A percentile compares a stretch with the other conserved stretches of the same genome.
Conservation (phyloP, 2,329 filamentous ascomycete species). For the Botrytis paeoniae region DNA sequence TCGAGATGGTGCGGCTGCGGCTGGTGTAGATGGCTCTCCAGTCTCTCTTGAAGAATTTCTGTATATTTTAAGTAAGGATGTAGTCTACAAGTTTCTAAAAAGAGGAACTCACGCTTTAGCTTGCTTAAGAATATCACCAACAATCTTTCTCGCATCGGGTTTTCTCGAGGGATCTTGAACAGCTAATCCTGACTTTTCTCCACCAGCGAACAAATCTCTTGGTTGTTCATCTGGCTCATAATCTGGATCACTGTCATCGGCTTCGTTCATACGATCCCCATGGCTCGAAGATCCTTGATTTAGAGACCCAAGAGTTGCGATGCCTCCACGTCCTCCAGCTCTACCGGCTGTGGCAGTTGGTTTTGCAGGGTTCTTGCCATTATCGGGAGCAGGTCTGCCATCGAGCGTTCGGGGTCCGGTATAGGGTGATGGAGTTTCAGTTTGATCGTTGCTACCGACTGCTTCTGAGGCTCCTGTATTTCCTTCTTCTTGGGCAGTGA, state of each 20-base stretch:
- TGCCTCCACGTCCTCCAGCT: slow-evolving; percentile 42
- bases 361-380: slow-evolving; percentile 13
- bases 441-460: slow-evolving; percentile 41
- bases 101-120: slow-evolving; percentile 51
- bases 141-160: slow-evolving; percentile 53
- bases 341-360: slow-evolving; percentile 27
- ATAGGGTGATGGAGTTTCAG: slow-evolving; percentile 42
- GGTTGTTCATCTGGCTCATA: slow-evolving; percentile 55
- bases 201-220: slow-evolving; percentile 75
- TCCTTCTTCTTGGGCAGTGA: slow-evolving; percentile 53
- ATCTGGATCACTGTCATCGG: slow-evolving; percentile 58
- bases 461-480: slow-evolving; percentile 45
- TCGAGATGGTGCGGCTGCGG: slow-evolving; percentile 48
- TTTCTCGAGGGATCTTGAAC: slow-evolving; percentile 56
- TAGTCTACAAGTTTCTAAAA: not conserved
- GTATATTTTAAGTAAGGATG: not conserved
- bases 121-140: slow-evolving; percentile 63
- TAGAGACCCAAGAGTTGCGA: slow-evolving; percentile 57
- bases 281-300: slow-evolving; percentile 39
- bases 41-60: slow-evolving; percentile 61
- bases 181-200: slow-evolving; percentile 75
- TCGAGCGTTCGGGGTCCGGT: slow-evolving; percentile 62
- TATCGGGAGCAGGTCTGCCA: slow-evolving; percentile 53
- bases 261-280: slow-evolving; percentile 50
- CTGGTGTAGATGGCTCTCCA: slow-evolving; percentile 45